A percentile compares a stretch with the other conserved stretches of the same genome.
phyloP scores from a whole-genome alignment of 1,139 yeast genomes.

The Lodderomyces parapsilosis region DNA sequence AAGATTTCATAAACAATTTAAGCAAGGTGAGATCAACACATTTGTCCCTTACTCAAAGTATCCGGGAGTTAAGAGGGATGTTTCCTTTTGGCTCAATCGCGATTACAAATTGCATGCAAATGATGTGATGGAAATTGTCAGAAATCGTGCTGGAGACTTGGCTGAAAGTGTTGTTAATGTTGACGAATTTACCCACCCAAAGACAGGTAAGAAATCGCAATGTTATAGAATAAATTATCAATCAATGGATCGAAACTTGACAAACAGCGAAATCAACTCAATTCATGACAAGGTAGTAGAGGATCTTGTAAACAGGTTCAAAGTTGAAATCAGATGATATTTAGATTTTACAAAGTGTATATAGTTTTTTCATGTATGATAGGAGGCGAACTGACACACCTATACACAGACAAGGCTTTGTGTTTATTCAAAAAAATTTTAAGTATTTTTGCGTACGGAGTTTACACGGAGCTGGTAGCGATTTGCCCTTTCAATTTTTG shows the following conservation, averaged over 20 bases:
- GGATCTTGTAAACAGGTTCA: slow-evolving; percentile 50
- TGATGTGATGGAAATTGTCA: slow-evolving; percentile 90
- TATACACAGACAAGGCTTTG: too few species aligned
- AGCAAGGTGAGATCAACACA: slow-evolving; percentile 59
- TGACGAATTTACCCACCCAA: slow-evolving; percentile 85
- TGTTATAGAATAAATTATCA: slow-evolving; percentile 92
- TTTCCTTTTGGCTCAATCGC: slow-evolving; percentile 84
- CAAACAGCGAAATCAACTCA: slow-evolving; percentile 74
- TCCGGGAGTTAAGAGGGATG: slow-evolving; percentile 84
- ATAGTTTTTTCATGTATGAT: neutral
- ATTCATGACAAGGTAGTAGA: slow-evolving; percentile 64
- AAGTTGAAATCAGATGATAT: slow-evolving; percentile 58
- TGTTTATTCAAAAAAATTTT: too few species aligned
- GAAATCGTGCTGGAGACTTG: slow-evolving; percentile 80
- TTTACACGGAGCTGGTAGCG: slow-evolving; percentile 1
- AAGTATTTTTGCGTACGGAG: neutral
- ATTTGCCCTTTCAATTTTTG: neutral
- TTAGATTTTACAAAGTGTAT: neutral
- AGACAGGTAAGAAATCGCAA: slow-evolving; percentile 70
- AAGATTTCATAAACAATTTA: slow-evolving; percentile 73
- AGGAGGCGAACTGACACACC: too few species aligned
- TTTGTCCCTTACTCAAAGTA: slow-evolving; percentile 89
- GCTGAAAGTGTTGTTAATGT: slow-evolving; percentile 81
- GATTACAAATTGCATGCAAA: slow-evolving; percentile 62
- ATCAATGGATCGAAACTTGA: slow-evolving; percentile 90